Evolutionary conservation across 495 filamentous ascomycete species (phyloP).

Genomic region (Aspergillus ellipticus): DNA sequence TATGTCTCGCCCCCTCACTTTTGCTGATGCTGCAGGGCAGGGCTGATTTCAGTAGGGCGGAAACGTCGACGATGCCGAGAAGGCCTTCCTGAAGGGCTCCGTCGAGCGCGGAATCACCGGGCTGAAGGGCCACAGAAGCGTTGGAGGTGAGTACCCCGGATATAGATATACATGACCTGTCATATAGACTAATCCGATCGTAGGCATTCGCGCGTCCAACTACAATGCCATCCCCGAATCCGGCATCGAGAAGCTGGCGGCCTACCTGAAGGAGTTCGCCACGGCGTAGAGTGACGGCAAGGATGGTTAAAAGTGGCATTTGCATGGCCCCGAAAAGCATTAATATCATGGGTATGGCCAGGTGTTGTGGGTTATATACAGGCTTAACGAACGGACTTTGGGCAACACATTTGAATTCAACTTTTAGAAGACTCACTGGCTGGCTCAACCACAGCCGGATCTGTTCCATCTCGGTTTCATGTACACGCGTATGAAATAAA

Average conservation of each 20-base stretch:
- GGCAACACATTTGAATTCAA: neutral
- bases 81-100: slow-evolving; percentile 71
- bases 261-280: slow-evolving; percentile 54
- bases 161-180: slow-evolving; percentile 32
- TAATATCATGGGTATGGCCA: slow-evolving; percentile 67
- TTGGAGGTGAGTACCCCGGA: slow-evolving; percentile 70
- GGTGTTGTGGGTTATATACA: neutral
- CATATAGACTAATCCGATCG: slow-evolving; percentile 1
- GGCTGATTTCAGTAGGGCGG: slow-evolving; percentile 23
- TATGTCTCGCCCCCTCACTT: slow-evolving; percentile 12
- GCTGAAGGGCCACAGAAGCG: slow-evolving; percentile 77
- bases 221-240: slow-evolving; percentile 60
- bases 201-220: slow-evolving; percentile 33
- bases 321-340: slow-evolving; percentile 66
- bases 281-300: neutral
- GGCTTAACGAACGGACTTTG: neutral
- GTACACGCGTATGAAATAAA: neutral
- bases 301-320: slow-evolving; percentile 42
- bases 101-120: slow-evolving; percentile 60
- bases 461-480: neutral
- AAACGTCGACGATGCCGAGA: slow-evolving; percentile 63
- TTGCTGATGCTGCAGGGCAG: neutral
- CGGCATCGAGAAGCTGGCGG: slow-evolving; percentile 55
- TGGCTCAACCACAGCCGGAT: neutral
- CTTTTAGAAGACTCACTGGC: neutral